Base-by-base conservation (phyloP, 2,329 filamentous ascomycete species). In the Colletotrichum tamarilloi region DNA sequence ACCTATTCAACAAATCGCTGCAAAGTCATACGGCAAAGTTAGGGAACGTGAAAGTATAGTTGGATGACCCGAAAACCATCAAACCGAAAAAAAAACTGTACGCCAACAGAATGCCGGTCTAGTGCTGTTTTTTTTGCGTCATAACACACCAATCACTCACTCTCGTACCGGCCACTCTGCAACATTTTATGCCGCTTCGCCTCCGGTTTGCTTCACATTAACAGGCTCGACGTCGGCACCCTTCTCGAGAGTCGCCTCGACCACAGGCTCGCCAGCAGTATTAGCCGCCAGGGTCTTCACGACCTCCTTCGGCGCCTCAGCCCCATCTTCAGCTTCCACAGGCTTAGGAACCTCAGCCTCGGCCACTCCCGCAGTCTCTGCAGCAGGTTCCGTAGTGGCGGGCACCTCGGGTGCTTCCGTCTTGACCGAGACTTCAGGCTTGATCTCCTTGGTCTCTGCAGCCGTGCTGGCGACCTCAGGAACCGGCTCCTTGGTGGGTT, bases 191-290 rank as follows among this genome's bases (percentile, higher is more conserved):
- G 62, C 69, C 56, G 63, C 66, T 49, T 76, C 75, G 22, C 68
- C 68, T 24, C 67, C 74, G 24, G 62, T 71, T 49, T 85, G 82
- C 62, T 82, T 77, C 7, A 82, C 80, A 28, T 79, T 78, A 42
- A 82, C 77, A 14, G 83, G 82, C 73, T 85, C 78, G 62, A 84
- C 76, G 68, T 78, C 80, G 35, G 79, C 80, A 62, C 81, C 78
- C 55, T 80, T 79, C 76, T 83, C 77, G 14, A 86, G 74, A 28
- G 79, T 79, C 3, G 83, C 81, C 71, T 84, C 80, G 11, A 85
- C 75, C n/a, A 87, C 79, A 38, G 82, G 81, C 77, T 86, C 85
- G 2, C 85, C 85, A 7, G 85, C 85, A 63, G 79, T 83, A 74
- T 87, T 85, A 12, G 81, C 78, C 28, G 79, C 83, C 22, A 85